These are phyloP conservation scores for Bondarzewia mesenterica DNA, from an alignment of 1,284 basidiomycete genomes.

Conservation along the genomic window DNA sequence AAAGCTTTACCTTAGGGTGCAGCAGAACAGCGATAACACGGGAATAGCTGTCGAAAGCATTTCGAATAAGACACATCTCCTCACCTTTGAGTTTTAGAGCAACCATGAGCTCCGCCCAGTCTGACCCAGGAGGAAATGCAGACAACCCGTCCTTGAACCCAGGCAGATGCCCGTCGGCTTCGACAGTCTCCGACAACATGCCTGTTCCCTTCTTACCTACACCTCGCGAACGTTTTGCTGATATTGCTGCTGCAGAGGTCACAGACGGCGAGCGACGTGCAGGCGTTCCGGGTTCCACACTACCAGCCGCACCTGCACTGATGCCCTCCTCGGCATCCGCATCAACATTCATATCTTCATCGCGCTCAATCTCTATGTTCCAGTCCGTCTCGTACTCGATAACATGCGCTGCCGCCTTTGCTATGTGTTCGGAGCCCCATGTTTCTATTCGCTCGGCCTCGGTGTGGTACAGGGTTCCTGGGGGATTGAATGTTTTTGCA, in stretches of 20 bases:
- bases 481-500: constrained; percentile 67
- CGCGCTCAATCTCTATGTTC: constrained; percentile 73
- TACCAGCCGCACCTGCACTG: constrained; percentile 11
- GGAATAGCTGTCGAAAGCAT: not conserved
- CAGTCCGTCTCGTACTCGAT: constrained; percentile 76
- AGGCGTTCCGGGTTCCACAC: constrained; percentile 7
- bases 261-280: constrained; percentile 20
- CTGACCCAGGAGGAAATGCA: constrained; percentile 58
- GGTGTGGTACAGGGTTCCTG: constrained; percentile 59
- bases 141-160: constrained; percentile 68
- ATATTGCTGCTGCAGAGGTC: constrained; percentile 12
- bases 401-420: constrained; percentile 58
- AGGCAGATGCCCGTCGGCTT: constrained; percentile 61
- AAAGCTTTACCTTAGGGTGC: too few relatives aligned
- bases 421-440: constrained; percentile 65
- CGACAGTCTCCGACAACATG: constrained; percentile 45
- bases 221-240: constrained; percentile 7
- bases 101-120: constrained; percentile 62
- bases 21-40: too few relatives aligned
- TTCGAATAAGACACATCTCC: not conserved
- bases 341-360: constrained; percentile 50
- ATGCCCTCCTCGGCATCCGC: constrained; percentile 27
- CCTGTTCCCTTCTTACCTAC: constrained; percentile 9
- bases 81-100: constrained; percentile 64
- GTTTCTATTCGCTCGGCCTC: constrained; percentile 64